Evolutionary conservation across 768 basidiomycete species (phyloP).

Genomic region (Kwoniella bestiolae): DNA sequence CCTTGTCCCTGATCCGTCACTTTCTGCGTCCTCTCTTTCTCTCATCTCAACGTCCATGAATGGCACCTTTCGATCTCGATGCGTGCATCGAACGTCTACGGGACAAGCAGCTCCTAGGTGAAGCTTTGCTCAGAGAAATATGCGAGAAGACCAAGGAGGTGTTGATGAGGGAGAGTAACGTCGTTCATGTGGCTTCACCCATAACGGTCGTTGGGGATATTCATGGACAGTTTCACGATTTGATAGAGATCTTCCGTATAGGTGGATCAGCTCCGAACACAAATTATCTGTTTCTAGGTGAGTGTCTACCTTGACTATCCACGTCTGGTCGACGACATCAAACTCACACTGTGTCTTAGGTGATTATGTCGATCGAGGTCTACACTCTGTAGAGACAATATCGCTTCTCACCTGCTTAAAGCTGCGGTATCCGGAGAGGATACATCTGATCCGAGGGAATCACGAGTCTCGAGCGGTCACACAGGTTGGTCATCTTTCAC

Average conservation of each 20-base stretch:
- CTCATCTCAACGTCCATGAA: conserved; percentile 19
- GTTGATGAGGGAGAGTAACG: conserved; percentile 97
- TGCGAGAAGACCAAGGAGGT: conserved; percentile 99
- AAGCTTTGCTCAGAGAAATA: conserved; percentile 93
- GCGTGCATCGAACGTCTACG: conserved; percentile 90
- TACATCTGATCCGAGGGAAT: conserved; percentile 95
- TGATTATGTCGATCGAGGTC: conserved; percentile 96
- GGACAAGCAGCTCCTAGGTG: conserved; percentile 90
- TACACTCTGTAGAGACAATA: conserved; percentile 98
- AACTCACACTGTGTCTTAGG: conserved; percentile 62
- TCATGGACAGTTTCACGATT: conserved; percentile 99
- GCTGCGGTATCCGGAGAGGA: conserved; percentile 91
- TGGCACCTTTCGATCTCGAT: conserved; percentile 81
- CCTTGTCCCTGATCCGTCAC: not conserved
- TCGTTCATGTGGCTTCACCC: conserved; percentile 93
- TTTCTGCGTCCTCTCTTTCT: not conserved
- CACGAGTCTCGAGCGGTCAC: conserved; percentile 98
- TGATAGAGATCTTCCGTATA: conserved; percentile 98
- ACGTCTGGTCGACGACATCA: not conserved
- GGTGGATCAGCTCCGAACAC: conserved; percentile 95
- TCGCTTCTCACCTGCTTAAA: conserved; percentile 96
- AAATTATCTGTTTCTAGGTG: conserved; percentile 97
- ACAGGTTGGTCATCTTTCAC: conserved; percentile 67
- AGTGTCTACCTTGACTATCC: conserved; percentile 49
- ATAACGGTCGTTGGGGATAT: conserved; percentile 99